Percentiles rank a stretch among this genome's conserved stretches.
Evolutionary conservation across 495 filamentous ascomycete species (phyloP).

Genomic region (Aspergillus bridgeri): DNA sequence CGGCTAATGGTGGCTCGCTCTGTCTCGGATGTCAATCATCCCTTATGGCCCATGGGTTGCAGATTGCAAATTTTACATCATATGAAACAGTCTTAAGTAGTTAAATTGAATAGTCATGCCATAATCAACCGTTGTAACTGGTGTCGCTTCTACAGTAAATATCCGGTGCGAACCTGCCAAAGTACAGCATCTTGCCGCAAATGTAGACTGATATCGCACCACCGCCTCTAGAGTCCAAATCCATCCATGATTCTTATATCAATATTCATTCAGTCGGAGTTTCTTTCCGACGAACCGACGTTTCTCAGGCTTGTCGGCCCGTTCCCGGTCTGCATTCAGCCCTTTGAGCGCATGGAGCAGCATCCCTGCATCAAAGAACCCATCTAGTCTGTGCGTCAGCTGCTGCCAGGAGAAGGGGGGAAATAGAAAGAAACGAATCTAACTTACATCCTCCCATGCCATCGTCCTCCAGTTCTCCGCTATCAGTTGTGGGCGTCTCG

Average conservation of each 20-base stretch:
- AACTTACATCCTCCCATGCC: constrained; percentile 88
- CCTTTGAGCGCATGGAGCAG: constrained; percentile 81
- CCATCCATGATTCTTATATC: constrained; percentile 11
- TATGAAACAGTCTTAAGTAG: not conserved
- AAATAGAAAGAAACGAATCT: constrained; percentile 11
- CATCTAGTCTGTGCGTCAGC: constrained; percentile 57
- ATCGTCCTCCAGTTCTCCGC: constrained; percentile 76
- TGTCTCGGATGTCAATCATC: not conserved
- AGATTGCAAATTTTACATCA: not conserved
- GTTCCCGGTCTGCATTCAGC: constrained; percentile 48
- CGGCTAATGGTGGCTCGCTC: not conserved
- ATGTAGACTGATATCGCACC: not conserved
- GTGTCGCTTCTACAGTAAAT: not conserved
- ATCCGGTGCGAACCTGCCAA: not conserved
- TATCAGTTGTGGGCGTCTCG: constrained; percentile 54
- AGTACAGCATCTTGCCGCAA: not conserved
- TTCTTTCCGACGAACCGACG: constrained; percentile 77
- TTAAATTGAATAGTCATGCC: not conserved
- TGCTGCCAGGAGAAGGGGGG: constrained; percentile 11
- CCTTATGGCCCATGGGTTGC: no score
- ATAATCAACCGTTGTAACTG: not conserved
- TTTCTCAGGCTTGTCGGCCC: constrained; percentile 39
- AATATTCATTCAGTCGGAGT: constrained; percentile 73
- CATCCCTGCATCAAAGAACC: constrained; percentile 96
- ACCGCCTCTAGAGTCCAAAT: not conserved